These are phyloP conservation scores for Penicillium salamii DNA, from an alignment of 495 filamentous ascomycete genomes.

Conservation along the genomic window DNA sequence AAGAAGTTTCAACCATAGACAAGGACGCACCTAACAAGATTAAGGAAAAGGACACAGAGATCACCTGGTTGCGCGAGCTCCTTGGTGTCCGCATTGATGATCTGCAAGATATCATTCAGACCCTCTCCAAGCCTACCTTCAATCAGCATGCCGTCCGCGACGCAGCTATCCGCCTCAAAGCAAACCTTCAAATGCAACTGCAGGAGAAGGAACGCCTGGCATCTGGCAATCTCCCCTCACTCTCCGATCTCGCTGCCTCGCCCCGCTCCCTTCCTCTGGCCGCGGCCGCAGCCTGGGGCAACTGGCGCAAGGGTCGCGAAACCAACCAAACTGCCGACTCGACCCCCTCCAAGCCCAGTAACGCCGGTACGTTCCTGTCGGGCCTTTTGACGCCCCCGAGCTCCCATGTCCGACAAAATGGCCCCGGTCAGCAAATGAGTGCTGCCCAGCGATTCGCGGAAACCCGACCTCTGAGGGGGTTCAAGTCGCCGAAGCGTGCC, in stretches of 20 bases:
- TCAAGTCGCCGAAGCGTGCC: conserved; percentile 29
- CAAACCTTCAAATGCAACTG: conserved; percentile 96
- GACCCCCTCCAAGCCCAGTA: conserved; percentile 62
- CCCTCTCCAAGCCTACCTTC: conserved; percentile 68
- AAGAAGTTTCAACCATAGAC: conserved; percentile 62
- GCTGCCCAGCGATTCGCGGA: conserved; percentile 47
- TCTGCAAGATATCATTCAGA: conserved; percentile 84
- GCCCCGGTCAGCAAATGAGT: conserved; percentile 30
- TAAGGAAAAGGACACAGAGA: conserved; percentile 88
- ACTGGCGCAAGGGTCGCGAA: conserved; percentile 67
- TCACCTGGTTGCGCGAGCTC: conserved; percentile 90
- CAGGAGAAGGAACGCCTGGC: conserved; percentile 79
- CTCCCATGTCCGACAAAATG: conserved; percentile 58
- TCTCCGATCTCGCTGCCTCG: conserved; percentile 66
- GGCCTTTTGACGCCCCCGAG: conserved; percentile 82
- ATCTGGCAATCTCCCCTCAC: conserved; percentile 49
- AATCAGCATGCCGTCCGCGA: conserved; percentile 77
- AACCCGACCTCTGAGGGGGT: conserved; percentile 35
- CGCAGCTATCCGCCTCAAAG: conserved; percentile 85
- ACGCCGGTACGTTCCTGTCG: conserved; percentile 55
- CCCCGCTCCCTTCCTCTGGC: conserved; percentile 79
- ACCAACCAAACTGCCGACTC: conserved; percentile 47
- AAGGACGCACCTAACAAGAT: conserved; percentile 74
- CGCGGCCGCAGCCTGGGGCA: conserved; percentile 80
- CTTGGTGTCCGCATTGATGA: conserved; percentile 87